These are phyloP conservation scores for Fusarium euwallaceae DNA, from an alignment of 2,329 filamentous ascomycete species.

Conservation along the genomic window DNA sequence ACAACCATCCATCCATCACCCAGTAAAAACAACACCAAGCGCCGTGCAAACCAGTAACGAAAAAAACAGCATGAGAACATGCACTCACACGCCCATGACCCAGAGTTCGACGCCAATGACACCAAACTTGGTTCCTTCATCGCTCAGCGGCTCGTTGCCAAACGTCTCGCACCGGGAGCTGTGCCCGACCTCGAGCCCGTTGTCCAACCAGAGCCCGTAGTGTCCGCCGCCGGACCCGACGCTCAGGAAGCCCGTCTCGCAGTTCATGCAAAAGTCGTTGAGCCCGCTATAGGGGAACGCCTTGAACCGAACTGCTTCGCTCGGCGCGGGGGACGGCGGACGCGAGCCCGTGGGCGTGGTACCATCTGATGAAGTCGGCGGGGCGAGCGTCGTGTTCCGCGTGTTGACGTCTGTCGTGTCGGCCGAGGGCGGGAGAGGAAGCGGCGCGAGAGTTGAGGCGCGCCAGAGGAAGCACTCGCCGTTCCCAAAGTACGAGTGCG, in stretches of 20 bases:
- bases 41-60: conserved; percentile 27
- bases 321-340: conserved; percentile 60
- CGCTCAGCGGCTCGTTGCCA: conserved; percentile 92
- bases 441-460: conserved; percentile 68
- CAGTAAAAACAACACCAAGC: conserved; percentile 27
- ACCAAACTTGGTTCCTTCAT: conserved; percentile 92
- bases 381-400: conserved; percentile 56
- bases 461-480: conserved; percentile 89
- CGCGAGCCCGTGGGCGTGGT: conserved; percentile 45
- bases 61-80: neutral
- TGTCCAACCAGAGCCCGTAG: conserved; percentile 94
- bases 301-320: conserved; percentile 91
- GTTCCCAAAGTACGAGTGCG: conserved; percentile 90
- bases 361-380: conserved; percentile 41
- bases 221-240: conserved; percentile 90
- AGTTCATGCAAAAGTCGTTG: conserved; percentile 97
- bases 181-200: conserved; percentile 84
- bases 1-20: neutral
- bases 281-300: conserved; percentile 96
- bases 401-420: conserved; percentile 61
- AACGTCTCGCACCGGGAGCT: conserved; percentile 91
- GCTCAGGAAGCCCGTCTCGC: conserved; percentile 86
- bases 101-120: conserved; percentile 93
- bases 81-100: conserved; percentile 76
- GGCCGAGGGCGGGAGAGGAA: conserved; percentile 65